Evolutionary conservation across 106 monocot species (phyloP).

Genomic region (Hemerocallis citrina): DNA sequence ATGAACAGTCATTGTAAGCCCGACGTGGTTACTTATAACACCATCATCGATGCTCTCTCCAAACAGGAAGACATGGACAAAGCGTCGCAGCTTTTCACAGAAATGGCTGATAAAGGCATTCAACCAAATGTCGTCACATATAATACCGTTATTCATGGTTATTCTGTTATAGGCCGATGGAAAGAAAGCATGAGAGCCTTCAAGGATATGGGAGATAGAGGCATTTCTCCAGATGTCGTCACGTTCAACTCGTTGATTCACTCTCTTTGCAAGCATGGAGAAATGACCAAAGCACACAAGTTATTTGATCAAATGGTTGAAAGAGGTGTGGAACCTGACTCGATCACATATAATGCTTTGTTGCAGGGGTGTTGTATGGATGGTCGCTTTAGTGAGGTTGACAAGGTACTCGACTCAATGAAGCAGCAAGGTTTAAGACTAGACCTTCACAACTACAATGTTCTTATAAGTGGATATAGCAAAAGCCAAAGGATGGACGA

Average conservation of each 20-base stretch:
- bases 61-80: too few relatives aligned
- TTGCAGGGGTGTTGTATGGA: not conserved
- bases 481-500: conserved; percentile 10
- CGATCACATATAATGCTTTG: not conserved
- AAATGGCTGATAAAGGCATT: too few relatives aligned
- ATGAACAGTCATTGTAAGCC: too few relatives aligned
- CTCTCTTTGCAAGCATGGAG: conserved; percentile 12
- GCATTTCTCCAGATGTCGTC: conserved; percentile 4
- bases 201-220: conserved; percentile 11
- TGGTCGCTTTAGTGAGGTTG: not conserved
- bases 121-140: too few relatives aligned
- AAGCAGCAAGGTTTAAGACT: not conserved
- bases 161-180: too few relatives aligned
- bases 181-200: too few relatives aligned
- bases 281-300: conserved; percentile 2
- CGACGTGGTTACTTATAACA: too few relatives aligned
- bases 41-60: too few relatives aligned
- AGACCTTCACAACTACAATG: not conserved
- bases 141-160: too few relatives aligned
- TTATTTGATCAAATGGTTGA: not conserved
- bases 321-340: not conserved
- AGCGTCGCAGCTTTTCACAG: too few relatives aligned
- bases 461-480: not conserved
- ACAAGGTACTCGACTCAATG: not conserved
- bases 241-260: conserved; percentile 1